Conservation (phyloP, 2,329 filamentous ascomycete genomes). For the Sarocladium oryzae region DNA sequence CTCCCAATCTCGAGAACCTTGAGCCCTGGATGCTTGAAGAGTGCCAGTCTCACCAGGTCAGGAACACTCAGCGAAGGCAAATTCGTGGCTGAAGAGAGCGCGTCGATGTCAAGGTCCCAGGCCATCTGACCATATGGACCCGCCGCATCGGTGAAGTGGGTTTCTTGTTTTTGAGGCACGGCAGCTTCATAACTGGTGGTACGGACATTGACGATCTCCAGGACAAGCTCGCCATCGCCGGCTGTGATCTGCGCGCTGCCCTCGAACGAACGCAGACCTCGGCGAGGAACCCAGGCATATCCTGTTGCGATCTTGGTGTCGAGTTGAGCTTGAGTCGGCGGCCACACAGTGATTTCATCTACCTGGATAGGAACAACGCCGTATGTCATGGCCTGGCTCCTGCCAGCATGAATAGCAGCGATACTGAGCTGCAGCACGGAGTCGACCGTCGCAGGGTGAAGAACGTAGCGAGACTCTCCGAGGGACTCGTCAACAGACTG, state of each 20-base stretch:
- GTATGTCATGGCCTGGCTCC: slow-evolving; percentile 19
- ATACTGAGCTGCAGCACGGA: not conserved
- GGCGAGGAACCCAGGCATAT: slow-evolving; percentile 15
- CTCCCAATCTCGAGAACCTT: slow-evolving; percentile 17
- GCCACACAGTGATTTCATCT: slow-evolving; percentile 21
- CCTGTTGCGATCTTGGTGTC: slow-evolving; percentile 13
- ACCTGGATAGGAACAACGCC: slow-evolving; percentile 24
- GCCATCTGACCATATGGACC: slow-evolving; percentile 18
- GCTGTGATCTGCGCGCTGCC: slow-evolving; percentile 18
- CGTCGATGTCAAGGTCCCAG: slow-evolving; percentile 21
- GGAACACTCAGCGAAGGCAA: slow-evolving; percentile 1
- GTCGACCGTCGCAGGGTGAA: slow-evolving; percentile 11
- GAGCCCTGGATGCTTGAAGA: slow-evolving; percentile 21
- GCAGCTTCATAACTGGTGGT: slow-evolving; percentile 22
- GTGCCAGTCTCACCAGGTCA: slow-evolving; percentile 15
- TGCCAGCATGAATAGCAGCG: slow-evolving; percentile 7
- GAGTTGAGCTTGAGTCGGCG: slow-evolving; percentile 6
- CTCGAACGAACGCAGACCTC: slow-evolving; percentile 17
- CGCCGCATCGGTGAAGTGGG: slow-evolving; percentile 13
- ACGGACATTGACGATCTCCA: slow-evolving; percentile 22
- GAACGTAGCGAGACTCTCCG: slow-evolving; percentile 10
- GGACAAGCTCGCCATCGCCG: slow-evolving; percentile 18
- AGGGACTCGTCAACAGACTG: slow-evolving; percentile 10
- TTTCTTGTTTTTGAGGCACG: slow-evolving; percentile 18
- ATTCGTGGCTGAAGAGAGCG: not conserved